Base-by-base conservation (phyloP, 345 rosid species). In the Rubroshorea leprosula region DNA sequence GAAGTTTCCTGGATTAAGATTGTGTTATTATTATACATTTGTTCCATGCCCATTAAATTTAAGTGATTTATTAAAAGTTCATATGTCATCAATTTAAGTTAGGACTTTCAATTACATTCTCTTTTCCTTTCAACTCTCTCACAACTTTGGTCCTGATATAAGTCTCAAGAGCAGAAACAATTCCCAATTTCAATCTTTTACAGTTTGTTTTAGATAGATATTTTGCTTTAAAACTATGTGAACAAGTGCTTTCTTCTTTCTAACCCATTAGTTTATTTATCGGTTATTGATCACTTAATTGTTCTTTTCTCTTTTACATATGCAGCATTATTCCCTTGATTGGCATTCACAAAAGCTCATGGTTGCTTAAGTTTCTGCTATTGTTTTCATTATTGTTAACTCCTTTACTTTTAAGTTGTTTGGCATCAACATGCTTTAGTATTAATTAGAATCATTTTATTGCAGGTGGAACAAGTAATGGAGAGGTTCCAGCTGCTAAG, bases 401-500 rank as follows among this genome's bases (percentile, higher is more conserved):
- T 29, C 20, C 29, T 7, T 20, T 31, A 12, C 5, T 23, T 19
- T 29, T 29, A 13, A 3, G 24, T 49, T 11, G 18, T 49, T 16
- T 22, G 5, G 23, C 35, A 38, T 31, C 16, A n/a, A 11, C n/a
- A n/a, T n/a, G 45, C 2, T 45, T 29, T 29, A 31, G 11, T 22
- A 5, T 8, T 45, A 49, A 49, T 17, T 22, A 16, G n/a, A n/a
- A 22, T 22, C 38, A 6, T 38, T 50, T 23, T 38, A 12, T 38
- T 61, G 14, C 24, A 49, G 56, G 57, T 50, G 16, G 52, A 22
- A 41, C 69, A 55, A 50, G 63, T 62, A 67, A 49, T 51, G 63
- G 71, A 58, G 80, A 69, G 41, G 57, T 63, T 44, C 60, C 61
- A 20, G 15, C 71, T 7, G 45, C 15, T 17, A 21, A 68, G 46